A percentile compares a stretch with the other conserved stretches of the same genome.
phyloP scores from a whole-genome alignment of 805 yeast species.

The Starmerella sp. region DNA sequence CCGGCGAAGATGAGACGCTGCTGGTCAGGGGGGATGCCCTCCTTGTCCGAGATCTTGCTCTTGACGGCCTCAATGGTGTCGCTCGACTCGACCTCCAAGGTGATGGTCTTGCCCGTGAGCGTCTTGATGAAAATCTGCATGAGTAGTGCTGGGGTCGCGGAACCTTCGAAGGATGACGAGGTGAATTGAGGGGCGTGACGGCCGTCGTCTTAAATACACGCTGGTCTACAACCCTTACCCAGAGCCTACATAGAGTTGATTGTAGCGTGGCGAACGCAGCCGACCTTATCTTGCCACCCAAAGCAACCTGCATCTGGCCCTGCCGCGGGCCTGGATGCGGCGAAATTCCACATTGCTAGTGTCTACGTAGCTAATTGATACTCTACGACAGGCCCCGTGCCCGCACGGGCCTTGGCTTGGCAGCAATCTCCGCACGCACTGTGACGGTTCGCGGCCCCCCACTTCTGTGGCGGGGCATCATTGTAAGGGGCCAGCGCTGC shows the following conservation, averaged over 20 bases:
- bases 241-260: not conserved
- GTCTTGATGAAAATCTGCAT: constrained; percentile 92
- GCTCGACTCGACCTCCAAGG: constrained; percentile 80
- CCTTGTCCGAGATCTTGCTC: constrained; percentile 89
- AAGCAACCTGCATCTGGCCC: not conserved
- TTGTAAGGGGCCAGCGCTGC: not conserved
- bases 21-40: constrained; percentile 94
- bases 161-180: not conserved
- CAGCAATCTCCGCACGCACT: not conserved
- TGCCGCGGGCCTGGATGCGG: too few species aligned
- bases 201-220: not conserved
- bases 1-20: constrained; percentile 92
- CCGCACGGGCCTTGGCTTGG: not conserved
- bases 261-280: constrained; percentile 4
- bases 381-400: not conserved
- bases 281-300: constrained; percentile 4
- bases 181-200: not conserved
- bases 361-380: not conserved
- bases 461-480: not conserved
- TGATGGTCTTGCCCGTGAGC: constrained; percentile 92
- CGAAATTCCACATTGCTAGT: not conserved
- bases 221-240: not conserved
- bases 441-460: not conserved
- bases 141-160: constrained; percentile 17
- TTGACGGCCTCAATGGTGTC: constrained; percentile 91